phyloP scores from a whole-genome alignment of 768 basidiomycete genomes.

The Pleurotus eryngii region DNA sequence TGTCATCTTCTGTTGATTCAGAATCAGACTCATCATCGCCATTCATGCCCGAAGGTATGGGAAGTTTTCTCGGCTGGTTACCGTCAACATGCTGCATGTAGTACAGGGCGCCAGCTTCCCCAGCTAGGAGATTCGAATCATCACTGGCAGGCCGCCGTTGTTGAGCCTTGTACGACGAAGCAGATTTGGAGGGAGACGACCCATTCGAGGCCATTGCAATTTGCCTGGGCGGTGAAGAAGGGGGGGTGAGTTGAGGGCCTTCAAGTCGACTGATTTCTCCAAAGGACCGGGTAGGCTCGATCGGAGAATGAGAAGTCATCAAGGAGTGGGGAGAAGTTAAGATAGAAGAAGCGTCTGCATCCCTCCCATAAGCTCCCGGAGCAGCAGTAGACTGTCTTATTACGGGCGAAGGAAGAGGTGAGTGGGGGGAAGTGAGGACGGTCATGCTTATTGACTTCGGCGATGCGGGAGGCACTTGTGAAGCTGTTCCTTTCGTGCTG shows the following conservation, averaged over 20 bases:
- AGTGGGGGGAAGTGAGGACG: constrained; percentile 31
- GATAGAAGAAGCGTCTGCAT: constrained; percentile 14
- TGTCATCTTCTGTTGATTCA: constrained; percentile 15
- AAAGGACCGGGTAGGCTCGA: not conserved
- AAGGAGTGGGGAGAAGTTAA: constrained; percentile 37
- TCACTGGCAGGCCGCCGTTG: constrained; percentile 21
- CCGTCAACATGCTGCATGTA: constrained; percentile 60
- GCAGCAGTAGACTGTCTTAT: not conserved
- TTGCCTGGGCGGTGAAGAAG: constrained; percentile 13
- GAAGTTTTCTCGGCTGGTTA: constrained; percentile 10
- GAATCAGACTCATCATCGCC: constrained; percentile 37
- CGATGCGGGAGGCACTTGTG: constrained; percentile 9
- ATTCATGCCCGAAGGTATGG: constrained; percentile 34
- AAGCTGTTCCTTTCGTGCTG: not conserved
- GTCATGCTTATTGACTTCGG: constrained; percentile 16
- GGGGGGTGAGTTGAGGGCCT: not conserved
- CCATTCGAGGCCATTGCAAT: constrained; percentile 17
- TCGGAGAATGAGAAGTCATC: constrained; percentile 6
- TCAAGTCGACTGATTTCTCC: not conserved
- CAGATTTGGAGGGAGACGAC: constrained; percentile 7
- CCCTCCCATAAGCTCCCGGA: not conserved
- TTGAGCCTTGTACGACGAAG: constrained; percentile 12
- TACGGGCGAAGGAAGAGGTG: constrained; percentile 7
- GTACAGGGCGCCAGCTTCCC: constrained; percentile 64
- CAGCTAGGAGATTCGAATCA: constrained; percentile 34